Conservation (phyloP, 176 grass and related monocot species). For the Carex scoparia region DNA sequence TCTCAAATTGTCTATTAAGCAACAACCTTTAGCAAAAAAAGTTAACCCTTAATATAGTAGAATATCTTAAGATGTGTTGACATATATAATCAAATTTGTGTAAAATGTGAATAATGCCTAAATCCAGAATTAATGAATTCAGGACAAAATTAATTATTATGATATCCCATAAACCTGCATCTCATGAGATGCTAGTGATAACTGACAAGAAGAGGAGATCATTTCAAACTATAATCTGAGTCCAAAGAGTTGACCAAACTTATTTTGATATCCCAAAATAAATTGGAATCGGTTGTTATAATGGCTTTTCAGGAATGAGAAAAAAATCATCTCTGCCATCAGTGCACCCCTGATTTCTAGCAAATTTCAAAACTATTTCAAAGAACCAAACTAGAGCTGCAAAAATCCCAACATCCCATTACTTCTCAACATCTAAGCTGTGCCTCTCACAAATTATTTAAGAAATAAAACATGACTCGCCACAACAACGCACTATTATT, state of each 20-base stretch:
- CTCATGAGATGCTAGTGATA: not conserved
- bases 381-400: not conserved
- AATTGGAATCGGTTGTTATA: not conserved
- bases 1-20: not conserved
- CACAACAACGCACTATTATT: not conserved
- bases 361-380: not conserved
- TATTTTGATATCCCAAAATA: not conserved
- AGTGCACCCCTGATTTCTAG: not conserved
- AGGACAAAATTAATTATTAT: not conserved
- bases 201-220: not conserved
- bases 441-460: not conserved
- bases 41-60: not conserved
- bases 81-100: not conserved
- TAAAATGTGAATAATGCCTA: not conserved
- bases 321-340: not conserved
- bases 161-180: not conserved
- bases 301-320: not conserved
- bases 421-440: not conserved
- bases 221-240: not conserved
- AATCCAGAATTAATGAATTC: not conserved
- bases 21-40: not conserved
- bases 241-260: not conserved
- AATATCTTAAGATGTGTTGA: not conserved
- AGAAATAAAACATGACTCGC: not conserved
- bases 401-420: not conserved